A percentile compares a stretch with the other conserved stretches of the same genome.
phyloP scores from a whole-genome alignment of 805 yeast species.

The Danielia oregonensis region DNA sequence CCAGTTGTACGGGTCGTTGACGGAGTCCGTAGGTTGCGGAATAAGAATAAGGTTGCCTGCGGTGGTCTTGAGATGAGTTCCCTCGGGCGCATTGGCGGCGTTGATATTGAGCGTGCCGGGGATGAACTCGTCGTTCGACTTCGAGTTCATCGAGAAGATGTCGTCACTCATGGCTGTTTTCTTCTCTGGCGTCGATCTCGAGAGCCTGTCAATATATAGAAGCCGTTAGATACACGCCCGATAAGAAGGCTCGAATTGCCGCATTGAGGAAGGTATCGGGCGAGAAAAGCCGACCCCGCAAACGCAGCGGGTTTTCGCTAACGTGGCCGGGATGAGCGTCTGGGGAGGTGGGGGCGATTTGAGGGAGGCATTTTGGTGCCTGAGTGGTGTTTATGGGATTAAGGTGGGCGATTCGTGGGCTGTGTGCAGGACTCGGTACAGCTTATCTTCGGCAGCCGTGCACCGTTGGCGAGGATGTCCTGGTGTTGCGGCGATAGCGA shows the following conservation, averaged over 20 bases:
- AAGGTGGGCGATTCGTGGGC: too few relatives aligned
- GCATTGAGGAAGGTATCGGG: too few relatives aligned
- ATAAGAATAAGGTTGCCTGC: slow-evolving; percentile 33
- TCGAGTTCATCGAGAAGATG: slow-evolving; percentile 9
- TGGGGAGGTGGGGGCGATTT: too few relatives aligned
- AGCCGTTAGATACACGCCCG: background rate
- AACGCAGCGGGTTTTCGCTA: too few relatives aligned
- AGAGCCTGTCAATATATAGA: background rate
- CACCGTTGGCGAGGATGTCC: too few relatives aligned
- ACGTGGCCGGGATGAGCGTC: too few relatives aligned
- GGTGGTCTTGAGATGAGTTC: slow-evolving; percentile 14
- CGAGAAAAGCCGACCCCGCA: too few relatives aligned
- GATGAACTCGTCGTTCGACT: slow-evolving; percentile 14
- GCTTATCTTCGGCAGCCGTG: too few relatives aligned
- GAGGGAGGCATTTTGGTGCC: too few relatives aligned
- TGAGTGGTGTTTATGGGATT: too few relatives aligned
- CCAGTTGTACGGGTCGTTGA: slow-evolving; percentile 50
- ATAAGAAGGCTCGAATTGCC: background rate
- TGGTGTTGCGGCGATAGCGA: too few relatives aligned
- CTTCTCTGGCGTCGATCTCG: background rate
- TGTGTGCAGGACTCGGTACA: too few relatives aligned
- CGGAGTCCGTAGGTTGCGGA: slow-evolving; percentile 49
- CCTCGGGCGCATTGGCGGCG: slow-evolving; percentile 10
- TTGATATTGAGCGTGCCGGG: slow-evolving; percentile 18
- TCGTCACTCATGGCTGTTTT: slow-evolving; percentile 3